These are phyloP conservation scores for Aspergillus cristatus DNA, from an alignment of 495 filamentous ascomycete genomes.

Conservation along the genomic window DNA sequence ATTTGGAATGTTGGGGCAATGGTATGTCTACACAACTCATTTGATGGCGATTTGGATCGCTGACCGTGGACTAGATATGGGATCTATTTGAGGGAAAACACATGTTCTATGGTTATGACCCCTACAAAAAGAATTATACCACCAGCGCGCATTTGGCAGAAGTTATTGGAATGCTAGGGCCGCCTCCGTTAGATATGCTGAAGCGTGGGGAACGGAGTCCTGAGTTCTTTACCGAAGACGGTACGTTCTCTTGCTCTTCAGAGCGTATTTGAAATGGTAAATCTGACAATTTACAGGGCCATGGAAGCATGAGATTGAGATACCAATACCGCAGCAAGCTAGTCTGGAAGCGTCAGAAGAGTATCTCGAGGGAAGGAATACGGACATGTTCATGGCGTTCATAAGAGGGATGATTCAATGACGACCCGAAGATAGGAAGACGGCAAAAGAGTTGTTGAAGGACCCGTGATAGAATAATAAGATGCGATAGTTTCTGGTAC, in stretches of 20 bases:
- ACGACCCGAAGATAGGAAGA: conserved; percentile 35
- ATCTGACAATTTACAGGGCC: conserved; percentile 17
- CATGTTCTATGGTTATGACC: conserved; percentile 36
- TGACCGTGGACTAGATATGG: conserved; percentile 25
- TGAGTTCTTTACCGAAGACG: conserved; percentile 30
- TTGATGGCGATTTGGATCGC: not conserved
- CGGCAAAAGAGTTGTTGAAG: conserved; percentile 32
- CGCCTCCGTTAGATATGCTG: conserved; percentile 34
- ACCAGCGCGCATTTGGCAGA: conserved; percentile 38
- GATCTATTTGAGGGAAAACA: conserved; percentile 36
- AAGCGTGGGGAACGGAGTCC: conserved; percentile 21
- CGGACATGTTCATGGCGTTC: conserved; percentile 32
- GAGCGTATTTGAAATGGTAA: not conserved
- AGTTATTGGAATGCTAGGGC: conserved; percentile 36
- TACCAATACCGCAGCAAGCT: conserved; percentile 8
- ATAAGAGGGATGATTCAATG: conserved; percentile 42
- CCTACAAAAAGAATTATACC: conserved; percentile 30
- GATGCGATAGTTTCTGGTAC: too few species aligned
- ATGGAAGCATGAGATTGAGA: conserved; percentile 22
- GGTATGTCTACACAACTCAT: conserved; percentile 19
- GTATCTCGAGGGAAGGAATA: conserved; percentile 24
- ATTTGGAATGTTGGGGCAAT: conserved; percentile 43
- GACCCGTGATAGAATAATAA: conserved; percentile 35
- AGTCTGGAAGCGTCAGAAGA: conserved; percentile 27
- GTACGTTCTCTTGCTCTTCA: conserved; percentile 13